Evolutionary conservation across 305 asterid genomes (phyloP).

Genomic region (Rubia peregrina): DNA sequence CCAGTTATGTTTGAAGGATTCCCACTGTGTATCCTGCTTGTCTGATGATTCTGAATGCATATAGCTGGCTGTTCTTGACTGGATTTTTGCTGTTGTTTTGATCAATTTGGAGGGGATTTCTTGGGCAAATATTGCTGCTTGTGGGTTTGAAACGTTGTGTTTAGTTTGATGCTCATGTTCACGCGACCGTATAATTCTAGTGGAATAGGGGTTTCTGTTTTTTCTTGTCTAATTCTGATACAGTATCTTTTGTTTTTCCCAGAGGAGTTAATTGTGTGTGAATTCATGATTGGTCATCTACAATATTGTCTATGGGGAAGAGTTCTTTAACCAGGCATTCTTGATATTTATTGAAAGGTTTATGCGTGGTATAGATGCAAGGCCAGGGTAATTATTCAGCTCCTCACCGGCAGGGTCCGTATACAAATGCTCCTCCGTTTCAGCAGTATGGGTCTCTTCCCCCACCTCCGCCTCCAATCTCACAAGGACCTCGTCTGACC

Average conservation of each 20-base stretch:
- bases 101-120: not conserved
- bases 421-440: slow-evolving; percentile 32
- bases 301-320: not conserved
- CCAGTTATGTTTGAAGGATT: not conserved
- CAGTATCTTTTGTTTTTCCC: not conserved
- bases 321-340: not conserved
- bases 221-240: not conserved
- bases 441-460: slow-evolving; percentile 41
- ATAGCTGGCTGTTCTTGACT: not conserved
- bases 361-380: slow-evolving; percentile 42
- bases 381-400: slow-evolving; percentile 47
- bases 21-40: not conserved
- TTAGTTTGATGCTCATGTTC: not conserved
- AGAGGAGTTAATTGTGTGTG: not conserved
- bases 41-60: not conserved
- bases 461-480: slow-evolving; percentile 27
- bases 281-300: slow-evolving; percentile 4
- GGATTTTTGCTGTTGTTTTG: not conserved
- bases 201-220: too few species aligned
- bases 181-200: not conserved
- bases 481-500: slow-evolving; percentile 35
- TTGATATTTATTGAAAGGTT: slow-evolving; percentile 3
- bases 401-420: slow-evolving; percentile 44
- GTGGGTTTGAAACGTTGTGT: not conserved
- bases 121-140: not conserved